Percentiles rank a stretch among this genome's conserved stretches.
These are phyloP conservation scores for Salvia sclarea DNA, from an alignment of 305 asterid genomes.

Conservation along the genomic window DNA sequence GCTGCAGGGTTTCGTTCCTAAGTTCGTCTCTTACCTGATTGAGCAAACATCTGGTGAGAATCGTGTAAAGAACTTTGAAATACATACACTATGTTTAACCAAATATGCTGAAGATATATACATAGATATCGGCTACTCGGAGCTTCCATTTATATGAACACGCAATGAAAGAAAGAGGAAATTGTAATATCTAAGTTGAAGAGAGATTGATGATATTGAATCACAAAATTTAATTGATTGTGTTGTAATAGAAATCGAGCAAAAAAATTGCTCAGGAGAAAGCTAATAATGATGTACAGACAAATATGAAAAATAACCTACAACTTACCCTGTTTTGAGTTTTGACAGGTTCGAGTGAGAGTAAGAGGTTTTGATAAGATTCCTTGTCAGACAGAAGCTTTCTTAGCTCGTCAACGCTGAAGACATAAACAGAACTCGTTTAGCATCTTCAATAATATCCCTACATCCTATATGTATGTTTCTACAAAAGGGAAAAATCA, in stretches of 20 bases:
- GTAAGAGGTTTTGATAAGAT: constrained; percentile 66
- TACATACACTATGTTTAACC: not conserved
- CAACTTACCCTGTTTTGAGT: constrained; percentile 69
- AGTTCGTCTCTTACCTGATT: constrained; percentile 78
- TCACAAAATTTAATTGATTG: too few relatives aligned
- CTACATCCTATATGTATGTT: too few relatives aligned
- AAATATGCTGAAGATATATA: constrained; percentile 10
- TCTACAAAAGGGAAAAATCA: too few relatives aligned
- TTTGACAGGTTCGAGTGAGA: constrained; percentile 78
- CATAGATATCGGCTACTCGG: not conserved
- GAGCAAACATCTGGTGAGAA: constrained; percentile 13
- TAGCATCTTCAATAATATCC: not conserved
- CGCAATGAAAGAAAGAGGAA: too few relatives aligned
- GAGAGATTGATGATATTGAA: too few relatives aligned
- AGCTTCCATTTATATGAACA: too few relatives aligned
- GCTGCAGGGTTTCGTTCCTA: constrained; percentile 71
- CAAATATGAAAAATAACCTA: not conserved
- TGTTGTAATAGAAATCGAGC: too few relatives aligned
- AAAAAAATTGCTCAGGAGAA: too few relatives aligned
- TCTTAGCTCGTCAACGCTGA: constrained; percentile 79
- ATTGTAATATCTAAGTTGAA: too few relatives aligned
- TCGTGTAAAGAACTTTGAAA: not conserved
- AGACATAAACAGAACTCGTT: constrained; percentile 3
- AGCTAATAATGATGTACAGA: not conserved
- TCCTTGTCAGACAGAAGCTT: constrained; percentile 71